Evolutionary conservation across 75 land plant species (phyloP).

Genomic region (Gnetum montanum): DNA sequence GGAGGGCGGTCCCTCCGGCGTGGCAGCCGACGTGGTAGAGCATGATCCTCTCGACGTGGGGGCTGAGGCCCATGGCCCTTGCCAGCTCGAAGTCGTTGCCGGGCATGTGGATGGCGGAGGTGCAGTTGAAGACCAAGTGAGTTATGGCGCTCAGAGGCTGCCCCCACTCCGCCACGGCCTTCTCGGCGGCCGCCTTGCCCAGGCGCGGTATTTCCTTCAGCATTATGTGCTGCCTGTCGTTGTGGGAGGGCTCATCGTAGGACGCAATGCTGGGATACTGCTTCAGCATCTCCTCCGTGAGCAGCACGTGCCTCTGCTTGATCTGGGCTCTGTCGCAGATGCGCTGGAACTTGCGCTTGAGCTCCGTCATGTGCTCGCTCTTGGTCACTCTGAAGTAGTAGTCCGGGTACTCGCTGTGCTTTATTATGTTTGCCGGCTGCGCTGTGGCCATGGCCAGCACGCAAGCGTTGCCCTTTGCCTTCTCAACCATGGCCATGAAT

Average conservation of each 20-base stretch:
- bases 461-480: no score
- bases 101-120: constrained; percentile 31
- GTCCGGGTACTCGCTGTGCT: no score
- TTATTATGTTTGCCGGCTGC: no score
- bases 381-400: no score
- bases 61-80: constrained; percentile 39
- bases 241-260: constrained; percentile 8
- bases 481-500: no score
- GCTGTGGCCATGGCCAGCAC: no score
- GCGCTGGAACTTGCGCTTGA: no score
- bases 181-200: constrained; percentile 19
- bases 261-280: constrained; percentile 5
- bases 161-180: constrained; percentile 27
- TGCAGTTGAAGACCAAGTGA: constrained; percentile 31
- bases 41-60: constrained; percentile 18
- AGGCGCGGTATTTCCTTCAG: constrained; percentile 21
- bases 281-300: not conserved
- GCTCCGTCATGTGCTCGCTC: no score
- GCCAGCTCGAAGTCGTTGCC: constrained; percentile 39
- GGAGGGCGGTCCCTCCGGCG: constrained; percentile 45
- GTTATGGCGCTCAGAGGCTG: constrained; percentile 16
- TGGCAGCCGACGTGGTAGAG: constrained; percentile 36
- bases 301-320: not conserved
- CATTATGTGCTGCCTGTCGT: constrained; percentile 12
- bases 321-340: not conserved